These are phyloP conservation scores for Coleophoma eucalyptorum DNA, from an alignment of 2,329 filamentous ascomycete species.

Conservation along the genomic window DNA sequence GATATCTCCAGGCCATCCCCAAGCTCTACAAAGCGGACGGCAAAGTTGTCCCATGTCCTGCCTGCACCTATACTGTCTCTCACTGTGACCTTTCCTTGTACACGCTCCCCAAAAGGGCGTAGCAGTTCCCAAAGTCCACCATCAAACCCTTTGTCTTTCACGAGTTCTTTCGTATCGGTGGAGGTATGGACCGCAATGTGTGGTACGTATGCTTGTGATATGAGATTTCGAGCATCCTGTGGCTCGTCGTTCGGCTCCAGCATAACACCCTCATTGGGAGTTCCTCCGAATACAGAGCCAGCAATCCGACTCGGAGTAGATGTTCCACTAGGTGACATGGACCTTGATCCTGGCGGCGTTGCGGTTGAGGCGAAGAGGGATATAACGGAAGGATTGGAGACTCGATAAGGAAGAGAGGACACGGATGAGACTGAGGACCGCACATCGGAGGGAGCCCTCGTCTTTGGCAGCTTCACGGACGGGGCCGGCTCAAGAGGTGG, in stretches of 20 bases:
- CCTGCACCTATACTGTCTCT: slow-evolving; percentile 86
- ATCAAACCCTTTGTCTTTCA: slow-evolving; percentile 78
- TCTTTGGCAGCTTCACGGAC: slow-evolving; percentile 54
- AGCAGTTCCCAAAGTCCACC: slow-evolving; percentile 81
- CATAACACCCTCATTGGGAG: slow-evolving; percentile 25
- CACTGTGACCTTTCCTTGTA: slow-evolving; percentile 85
- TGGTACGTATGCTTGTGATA: slow-evolving; percentile 83
- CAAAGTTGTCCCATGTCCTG: slow-evolving; percentile 82
- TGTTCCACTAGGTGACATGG: slow-evolving; percentile 62
- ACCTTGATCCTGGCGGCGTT: slow-evolving; percentile 64
- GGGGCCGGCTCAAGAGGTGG: slow-evolving; percentile 68
- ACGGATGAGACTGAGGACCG: slow-evolving; percentile 46
- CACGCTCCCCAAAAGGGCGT: slow-evolving; percentile 83
- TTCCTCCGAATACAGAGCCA: slow-evolving; percentile 51
- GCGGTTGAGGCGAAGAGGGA: slow-evolving; percentile 63
- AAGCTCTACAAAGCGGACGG: slow-evolving; percentile 77
- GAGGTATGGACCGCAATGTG: slow-evolving; percentile 87
- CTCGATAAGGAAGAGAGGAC: slow-evolving; percentile 48
- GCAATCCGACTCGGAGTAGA: slow-evolving; percentile 53
- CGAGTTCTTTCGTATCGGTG: slow-evolving; percentile 75
- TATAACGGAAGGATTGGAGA: slow-evolving; percentile 54
- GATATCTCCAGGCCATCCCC: slow-evolving; percentile 53
- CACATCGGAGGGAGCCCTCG: slow-evolving; percentile 44
- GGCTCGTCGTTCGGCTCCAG: slow-evolving; percentile 15
- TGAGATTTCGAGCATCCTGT: slow-evolving; percentile 56